Conservation (phyloP, 208 protist species). For the Leishmania guyanensis region DNA sequence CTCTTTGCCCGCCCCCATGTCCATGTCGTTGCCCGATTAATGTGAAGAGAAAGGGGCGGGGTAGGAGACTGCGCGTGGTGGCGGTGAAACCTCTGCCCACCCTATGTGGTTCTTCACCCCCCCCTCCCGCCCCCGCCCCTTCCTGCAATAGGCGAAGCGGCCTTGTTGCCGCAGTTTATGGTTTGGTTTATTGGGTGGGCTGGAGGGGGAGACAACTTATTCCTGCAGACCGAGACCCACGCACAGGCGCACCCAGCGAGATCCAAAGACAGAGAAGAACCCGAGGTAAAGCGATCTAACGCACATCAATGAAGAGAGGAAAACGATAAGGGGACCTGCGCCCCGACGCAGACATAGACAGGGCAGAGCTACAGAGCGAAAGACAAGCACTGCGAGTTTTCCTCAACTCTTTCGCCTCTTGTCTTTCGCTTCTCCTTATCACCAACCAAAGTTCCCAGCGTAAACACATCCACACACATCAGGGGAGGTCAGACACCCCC, state of each 20-base stretch:
- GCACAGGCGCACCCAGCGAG: neutral
- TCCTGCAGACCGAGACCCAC: neutral
- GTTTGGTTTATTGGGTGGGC: neutral
- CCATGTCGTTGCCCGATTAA: neutral
- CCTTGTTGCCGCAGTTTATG: too few species aligned
- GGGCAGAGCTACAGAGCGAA: neutral
- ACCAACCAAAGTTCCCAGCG: too few species aligned
- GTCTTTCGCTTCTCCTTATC: too few species aligned
- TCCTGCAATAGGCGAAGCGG: too few species aligned
- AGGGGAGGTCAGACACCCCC: too few species aligned
- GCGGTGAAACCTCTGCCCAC: neutral
- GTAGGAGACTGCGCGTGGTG: neutral
- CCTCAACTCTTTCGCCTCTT: too few species aligned
- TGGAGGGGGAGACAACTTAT: neutral
- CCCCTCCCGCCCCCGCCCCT: too few species aligned
- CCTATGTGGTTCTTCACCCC: neutral
- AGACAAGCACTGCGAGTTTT: neutral
- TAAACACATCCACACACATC: too few species aligned
- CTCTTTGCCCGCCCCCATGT: neutral
- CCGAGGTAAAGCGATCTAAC: too few species aligned
- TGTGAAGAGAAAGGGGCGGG: neutral
- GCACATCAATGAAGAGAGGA: too few species aligned
- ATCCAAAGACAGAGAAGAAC: too few species aligned
- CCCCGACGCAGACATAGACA: neutral
- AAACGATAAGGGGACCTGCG: too few species aligned